phyloP scores from a whole-genome alignment of 1,284 basidiomycete genomes.

The Cystobasidium sp. region DNA sequence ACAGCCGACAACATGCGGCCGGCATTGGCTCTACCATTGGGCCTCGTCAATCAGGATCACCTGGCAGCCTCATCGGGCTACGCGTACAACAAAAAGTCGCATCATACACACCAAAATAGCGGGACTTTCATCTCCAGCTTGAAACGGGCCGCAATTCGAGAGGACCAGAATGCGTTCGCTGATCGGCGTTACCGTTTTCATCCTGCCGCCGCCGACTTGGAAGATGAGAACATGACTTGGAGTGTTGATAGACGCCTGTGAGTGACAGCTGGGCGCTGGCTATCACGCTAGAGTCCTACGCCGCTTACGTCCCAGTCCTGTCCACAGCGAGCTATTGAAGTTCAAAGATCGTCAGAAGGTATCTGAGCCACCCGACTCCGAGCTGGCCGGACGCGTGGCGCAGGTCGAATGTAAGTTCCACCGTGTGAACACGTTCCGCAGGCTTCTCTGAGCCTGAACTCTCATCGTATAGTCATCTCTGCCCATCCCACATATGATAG shows the following conservation, averaged over 20 bases:
- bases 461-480: slow-evolving; percentile 65
- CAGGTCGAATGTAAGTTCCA: slow-evolving; percentile 67
- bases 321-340: slow-evolving; percentile 31
- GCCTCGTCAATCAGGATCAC: slow-evolving; percentile 71
- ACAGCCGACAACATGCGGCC: slow-evolving; percentile 72
- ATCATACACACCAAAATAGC: not conserved
- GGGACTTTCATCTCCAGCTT: slow-evolving; percentile 10
- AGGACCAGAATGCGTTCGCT: not conserved
- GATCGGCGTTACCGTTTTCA: not conserved
- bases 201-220: not conserved
- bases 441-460: not conserved
- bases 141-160: not conserved
- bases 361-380: slow-evolving; percentile 60
- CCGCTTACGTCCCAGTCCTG: not conserved
- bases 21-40: slow-evolving; percentile 73
- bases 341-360: not conserved
- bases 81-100: not conserved
- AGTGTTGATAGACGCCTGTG: slow-evolving; percentile 2
- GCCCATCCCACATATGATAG: slow-evolving; percentile 89
- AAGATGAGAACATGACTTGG: not conserved
- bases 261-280: not conserved
- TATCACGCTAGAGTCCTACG: not conserved
- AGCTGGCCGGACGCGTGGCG: slow-evolving; percentile 75
- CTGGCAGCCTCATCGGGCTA: slow-evolving; percentile 1
- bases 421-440: not conserved